These are phyloP conservation scores for Echria macrotheca DNA, from an alignment of 495 filamentous ascomycete species.

Conservation along the genomic window DNA sequence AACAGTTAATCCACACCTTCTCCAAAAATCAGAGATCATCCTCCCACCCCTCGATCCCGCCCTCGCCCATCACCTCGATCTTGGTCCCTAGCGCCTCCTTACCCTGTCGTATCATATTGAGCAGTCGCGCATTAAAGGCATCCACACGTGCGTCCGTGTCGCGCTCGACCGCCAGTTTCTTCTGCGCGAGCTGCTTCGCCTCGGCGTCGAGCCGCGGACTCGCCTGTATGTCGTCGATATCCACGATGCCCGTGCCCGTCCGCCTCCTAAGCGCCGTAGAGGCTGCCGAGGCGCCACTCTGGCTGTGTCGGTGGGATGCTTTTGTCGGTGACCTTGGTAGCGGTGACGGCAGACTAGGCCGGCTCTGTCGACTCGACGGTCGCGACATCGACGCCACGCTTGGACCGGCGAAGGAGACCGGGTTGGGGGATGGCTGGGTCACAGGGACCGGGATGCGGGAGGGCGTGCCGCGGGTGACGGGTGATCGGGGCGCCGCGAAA, in stretches of 20 bases:
- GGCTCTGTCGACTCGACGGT: conserved; percentile 27
- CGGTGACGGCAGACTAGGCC: conserved; percentile 1
- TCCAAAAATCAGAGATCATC: conserved; percentile 27
- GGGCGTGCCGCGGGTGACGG: conserved; percentile 20
- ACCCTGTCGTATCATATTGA: conserved; percentile 82
- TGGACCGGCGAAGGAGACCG: conserved; percentile 12
- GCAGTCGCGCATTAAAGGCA: conserved; percentile 69
- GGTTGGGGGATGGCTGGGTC: conserved; percentile 10
- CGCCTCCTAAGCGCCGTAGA: conserved; percentile 17
- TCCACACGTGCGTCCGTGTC: conserved; percentile 74
- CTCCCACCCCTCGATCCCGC: conserved; percentile 29
- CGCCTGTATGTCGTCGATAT: conserved; percentile 26
- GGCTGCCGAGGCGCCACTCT: conserved; percentile 29
- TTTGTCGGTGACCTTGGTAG: conserved; percentile 18
- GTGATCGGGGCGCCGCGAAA: conserved; percentile 45
- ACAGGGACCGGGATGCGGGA: conserved; percentile 37
- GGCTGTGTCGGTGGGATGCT: conserved; percentile 28
- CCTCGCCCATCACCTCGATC: conserved; percentile 55
- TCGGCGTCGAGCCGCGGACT: conserved; percentile 50
- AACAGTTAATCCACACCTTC: no score
- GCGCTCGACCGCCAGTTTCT: conserved; percentile 62
- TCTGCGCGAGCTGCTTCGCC: conserved; percentile 60
- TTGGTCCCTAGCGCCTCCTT: conserved; percentile 79
- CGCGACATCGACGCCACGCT: conserved; percentile 15
- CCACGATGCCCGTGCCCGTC: conserved; percentile 8